A percentile compares a stretch with the other conserved stretches of the same genome.
Evolutionary conservation across 164 flowering plant species (phyloP).

Genomic region (Brasenia schreberi): DNA sequence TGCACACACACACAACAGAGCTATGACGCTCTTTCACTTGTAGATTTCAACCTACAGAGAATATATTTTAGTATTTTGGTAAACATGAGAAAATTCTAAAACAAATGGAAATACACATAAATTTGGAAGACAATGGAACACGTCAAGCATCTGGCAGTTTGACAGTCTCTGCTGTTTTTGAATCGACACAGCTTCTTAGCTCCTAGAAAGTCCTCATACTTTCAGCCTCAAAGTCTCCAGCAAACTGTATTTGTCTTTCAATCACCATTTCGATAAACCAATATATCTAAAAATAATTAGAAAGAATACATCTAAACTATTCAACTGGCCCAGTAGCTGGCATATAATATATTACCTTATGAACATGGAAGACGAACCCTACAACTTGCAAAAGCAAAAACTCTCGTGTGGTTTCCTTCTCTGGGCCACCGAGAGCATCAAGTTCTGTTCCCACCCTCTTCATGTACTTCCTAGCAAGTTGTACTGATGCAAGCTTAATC

Average conservation of each 20-base stretch:
- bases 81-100: too few species aligned
- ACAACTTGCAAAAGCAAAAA: slow-evolving; percentile 85
- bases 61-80: too few species aligned
- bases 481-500: slow-evolving; percentile 94
- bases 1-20: too few species aligned
- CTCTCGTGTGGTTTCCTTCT: slow-evolving; percentile 86
- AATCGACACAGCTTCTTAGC: slow-evolving; percentile 43
- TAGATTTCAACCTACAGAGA: too few species aligned
- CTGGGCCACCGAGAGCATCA: slow-evolving; percentile 62
- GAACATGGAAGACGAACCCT: slow-evolving; percentile 96
- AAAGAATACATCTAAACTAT: too few species aligned
- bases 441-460: slow-evolving; percentile 83
- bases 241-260: too few species aligned
- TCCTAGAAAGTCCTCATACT: slow-evolving; percentile 95
- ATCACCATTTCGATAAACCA: too few species aligned
- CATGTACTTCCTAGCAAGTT: slow-evolving; percentile 91
- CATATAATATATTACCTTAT: slow-evolving; percentile 45
- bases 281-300: too few species aligned
- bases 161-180: slow-evolving; percentile 23
- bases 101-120: not conserved
- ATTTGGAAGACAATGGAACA: not conserved
- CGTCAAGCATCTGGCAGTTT: slow-evolving; percentile 22
- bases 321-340: not conserved
- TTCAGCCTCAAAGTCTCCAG: slow-evolving; percentile 12
- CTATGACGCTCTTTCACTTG: too few species aligned